Evolutionary conservation across 1,284 basidiomycete genomes (phyloP).

Genomic region (Trametes pubescens): DNA sequence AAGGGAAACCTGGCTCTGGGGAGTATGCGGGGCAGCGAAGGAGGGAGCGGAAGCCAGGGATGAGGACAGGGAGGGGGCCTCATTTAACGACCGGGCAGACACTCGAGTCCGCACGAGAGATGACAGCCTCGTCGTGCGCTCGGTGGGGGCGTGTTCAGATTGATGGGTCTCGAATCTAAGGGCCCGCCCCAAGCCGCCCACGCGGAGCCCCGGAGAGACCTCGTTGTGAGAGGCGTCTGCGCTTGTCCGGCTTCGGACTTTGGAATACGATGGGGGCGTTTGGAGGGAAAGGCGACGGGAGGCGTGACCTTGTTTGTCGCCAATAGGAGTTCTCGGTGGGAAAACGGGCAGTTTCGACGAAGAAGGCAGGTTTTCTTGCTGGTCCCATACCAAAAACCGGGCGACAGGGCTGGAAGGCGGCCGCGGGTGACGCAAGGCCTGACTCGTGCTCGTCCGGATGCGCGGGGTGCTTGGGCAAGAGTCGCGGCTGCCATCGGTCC

Average conservation of each 20-base stretch:
- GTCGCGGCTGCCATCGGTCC: constrained; percentile 31
- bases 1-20: constrained; percentile 26
- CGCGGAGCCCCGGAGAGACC: constrained; percentile 37
- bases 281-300: constrained; percentile 23
- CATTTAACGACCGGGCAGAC: constrained; percentile 34
- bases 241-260: constrained; percentile 36
- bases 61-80: constrained; percentile 32
- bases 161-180: constrained; percentile 39
- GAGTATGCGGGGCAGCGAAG: constrained; percentile 31
- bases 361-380: constrained; percentile 23
- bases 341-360: constrained; percentile 28
- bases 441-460: constrained; percentile 29
- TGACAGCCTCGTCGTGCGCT: constrained; percentile 31
- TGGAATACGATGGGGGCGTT: constrained; percentile 27
- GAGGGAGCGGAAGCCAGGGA: constrained; percentile 30
- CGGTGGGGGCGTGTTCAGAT: constrained; percentile 35
- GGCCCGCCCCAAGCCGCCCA: constrained; percentile 32
- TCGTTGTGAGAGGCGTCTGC: constrained; percentile 36
- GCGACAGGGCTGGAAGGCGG: constrained; percentile 29
- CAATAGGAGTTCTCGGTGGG: constrained; percentile 23
- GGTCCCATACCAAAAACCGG: constrained; percentile 29
- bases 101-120: constrained; percentile 35
- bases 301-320: constrained; percentile 26
- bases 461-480: constrained; percentile 30
- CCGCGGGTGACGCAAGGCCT: constrained; percentile 26